Evolutionary conservation across 2,329 filamentous ascomycete species (phyloP), one percentile per base, ranked within the genome.

Genomic region (Monilinia aucupariae): DNA sequence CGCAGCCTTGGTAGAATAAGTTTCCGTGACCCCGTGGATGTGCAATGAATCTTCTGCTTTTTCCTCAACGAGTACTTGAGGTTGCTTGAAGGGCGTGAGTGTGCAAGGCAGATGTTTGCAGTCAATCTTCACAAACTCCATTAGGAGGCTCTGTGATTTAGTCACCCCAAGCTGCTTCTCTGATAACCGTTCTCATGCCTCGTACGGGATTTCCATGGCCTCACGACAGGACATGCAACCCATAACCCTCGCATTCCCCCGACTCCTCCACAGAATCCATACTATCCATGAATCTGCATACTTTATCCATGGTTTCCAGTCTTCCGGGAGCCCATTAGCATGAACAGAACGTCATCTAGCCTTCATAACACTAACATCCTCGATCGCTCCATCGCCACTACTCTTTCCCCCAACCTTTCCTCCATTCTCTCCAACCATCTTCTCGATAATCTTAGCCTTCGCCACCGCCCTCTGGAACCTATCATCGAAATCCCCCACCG

Each of bases 401-500:
- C 61, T 66, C 41, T 64, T 66, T 3, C 50, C 55, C 12, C 39
- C 51, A 47, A 43, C 59, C 15, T 64, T 53, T 22, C 64, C 64
- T 27, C 66, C 62, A 3, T 43, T 48, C 68, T 82, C 81, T 9
- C 82, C 82, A 1, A 82, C 71, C 68, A 90, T 85, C 65, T 87
- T 87, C 75, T 94, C 89, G 51, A 97, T 86, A 53, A 99, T 83
- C 76, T 93, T 96, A 1, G 85, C 84, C 74, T 96, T 97, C 3
- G 89, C 89, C 69, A 86, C 84, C 4, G 92, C 93, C 67, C 90
- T 84, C 76, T 92, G 94, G 47, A 96, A 73, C 15, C 92, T 82
- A 74, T 97, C 91, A 71, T 99, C 94, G 71, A 96, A 92, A 71
- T 97, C 92, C 58, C 89, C 88, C 27, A 99, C 92, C 0, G 88